A percentile compares a stretch with the other conserved stretches of the same genome.
Evolutionary conservation across 1,284 basidiomycete species (phyloP).

Genomic region (Pterulicium gracile): DNA sequence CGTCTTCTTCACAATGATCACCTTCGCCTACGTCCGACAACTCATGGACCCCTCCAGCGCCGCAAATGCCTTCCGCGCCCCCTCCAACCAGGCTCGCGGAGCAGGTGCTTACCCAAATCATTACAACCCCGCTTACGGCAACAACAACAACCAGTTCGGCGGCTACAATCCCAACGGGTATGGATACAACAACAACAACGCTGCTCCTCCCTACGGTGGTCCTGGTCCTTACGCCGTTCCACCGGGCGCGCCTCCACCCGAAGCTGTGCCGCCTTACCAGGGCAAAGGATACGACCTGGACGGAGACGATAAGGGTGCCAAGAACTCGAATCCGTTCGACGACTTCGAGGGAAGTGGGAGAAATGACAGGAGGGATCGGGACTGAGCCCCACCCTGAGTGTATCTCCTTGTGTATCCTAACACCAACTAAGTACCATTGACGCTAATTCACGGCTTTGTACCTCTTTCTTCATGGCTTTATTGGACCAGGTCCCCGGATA

Average conservation of each 20-base stretch:
- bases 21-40: slow-evolving; percentile 64
- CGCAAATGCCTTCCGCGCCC: neutral
- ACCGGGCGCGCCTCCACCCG: neutral
- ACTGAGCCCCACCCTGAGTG: neutral
- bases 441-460: neutral
- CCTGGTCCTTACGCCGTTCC: neutral
- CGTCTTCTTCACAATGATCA: slow-evolving; percentile 46
- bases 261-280: neutral
- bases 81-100: neutral
- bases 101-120: neutral
- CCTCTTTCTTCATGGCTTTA: neutral
- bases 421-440: neutral
- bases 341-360: neutral
- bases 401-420: too few species aligned
- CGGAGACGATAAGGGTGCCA: neutral
- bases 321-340: slow-evolving; percentile 1
- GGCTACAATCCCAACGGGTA: too few species aligned
- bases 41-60: slow-evolving; percentile 35
- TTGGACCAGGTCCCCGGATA: too few species aligned
- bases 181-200: neutral
- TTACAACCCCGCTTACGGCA: slow-evolving; percentile 1
- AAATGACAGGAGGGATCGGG: slow-evolving; percentile 6
- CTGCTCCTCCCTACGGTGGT: neutral
- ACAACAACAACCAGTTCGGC: too few species aligned
- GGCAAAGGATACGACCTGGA: neutral